Percentiles rank a stretch among this genome's conserved stretches.
Evolutionary conservation across 139 green algal genomes (phyloP).

Genomic region (Pedinophyceae sp.): DNA sequence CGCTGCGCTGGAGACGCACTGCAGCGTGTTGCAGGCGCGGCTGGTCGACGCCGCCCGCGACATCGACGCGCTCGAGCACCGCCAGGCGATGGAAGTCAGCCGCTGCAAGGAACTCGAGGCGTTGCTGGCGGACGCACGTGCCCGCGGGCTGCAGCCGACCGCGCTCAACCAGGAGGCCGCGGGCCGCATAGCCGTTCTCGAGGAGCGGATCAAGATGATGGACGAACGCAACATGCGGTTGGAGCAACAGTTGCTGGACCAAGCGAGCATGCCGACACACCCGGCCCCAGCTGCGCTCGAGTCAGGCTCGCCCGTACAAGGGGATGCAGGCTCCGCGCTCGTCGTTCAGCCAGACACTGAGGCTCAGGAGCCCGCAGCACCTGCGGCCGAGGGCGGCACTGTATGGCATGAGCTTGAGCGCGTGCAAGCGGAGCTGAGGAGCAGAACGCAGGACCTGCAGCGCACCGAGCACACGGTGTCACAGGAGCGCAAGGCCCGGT

Average conservation of each 20-base stretch:
- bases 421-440: not conserved
- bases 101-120: not conserved
- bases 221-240: no score
- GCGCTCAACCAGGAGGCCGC: not conserved
- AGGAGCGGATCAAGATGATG: not conserved
- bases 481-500: not conserved
- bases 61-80: slow-evolving; percentile 28
- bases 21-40: not conserved
- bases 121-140: not conserved
- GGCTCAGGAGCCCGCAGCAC: no score
- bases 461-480: not conserved
- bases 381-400: no score
- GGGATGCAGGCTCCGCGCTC: not conserved
- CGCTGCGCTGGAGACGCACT: not conserved
- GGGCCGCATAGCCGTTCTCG: not conserved
- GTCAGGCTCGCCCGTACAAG: not conserved
- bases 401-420: not conserved
- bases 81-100: slow-evolving; percentile 9
- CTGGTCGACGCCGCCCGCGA: not conserved
- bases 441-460: not conserved
- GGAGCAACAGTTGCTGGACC: not conserved
- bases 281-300: not conserved
- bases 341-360: not conserved
- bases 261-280: not conserved
- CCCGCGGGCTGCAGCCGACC: not conserved